These are phyloP conservation scores for Barnettozyma salicaria DNA, from an alignment of 805 yeast genomes.

Conservation along the genomic window DNA sequence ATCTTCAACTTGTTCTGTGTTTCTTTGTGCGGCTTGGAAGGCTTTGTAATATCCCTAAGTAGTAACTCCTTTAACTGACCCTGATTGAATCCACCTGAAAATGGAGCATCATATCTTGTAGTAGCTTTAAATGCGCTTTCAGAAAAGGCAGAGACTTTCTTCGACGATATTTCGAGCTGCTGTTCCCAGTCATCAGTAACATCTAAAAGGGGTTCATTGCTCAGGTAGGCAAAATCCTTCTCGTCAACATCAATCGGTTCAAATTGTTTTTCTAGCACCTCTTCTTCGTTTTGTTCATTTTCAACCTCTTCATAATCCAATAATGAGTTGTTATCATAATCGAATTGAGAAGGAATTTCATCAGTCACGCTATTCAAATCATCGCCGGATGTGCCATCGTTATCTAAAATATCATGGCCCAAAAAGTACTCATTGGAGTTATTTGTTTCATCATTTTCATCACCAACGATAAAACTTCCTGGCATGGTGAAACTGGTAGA, in stretches of 20 bases:
- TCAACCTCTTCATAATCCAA: conserved; percentile 6
- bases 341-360: conserved; percentile 6
- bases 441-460: conserved; percentile 3
- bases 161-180: conserved; percentile 49
- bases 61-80: conserved; percentile 42
- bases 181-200: conserved; percentile 57
- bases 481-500: conserved; percentile 23
- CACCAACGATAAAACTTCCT: conserved; percentile 23
- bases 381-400: conserved; percentile 8
- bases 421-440: too few species aligned
- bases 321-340: conserved; percentile 19
- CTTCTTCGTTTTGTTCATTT: conserved; percentile 17
- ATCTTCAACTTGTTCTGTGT: conserved; percentile 28
- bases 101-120: conserved; percentile 22
- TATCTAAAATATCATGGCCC: too few species aligned
- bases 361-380: conserved; percentile 3
- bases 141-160: conserved; percentile 21
- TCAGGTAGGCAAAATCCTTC: conserved; percentile 39
- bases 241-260: conserved; percentile 56
- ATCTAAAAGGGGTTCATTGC: conserved; percentile 40
- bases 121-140: conserved; percentile 14
- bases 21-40: conserved; percentile 24
- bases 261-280: conserved; percentile 57
- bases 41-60: conserved; percentile 40
- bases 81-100: conserved; percentile 21